Percentiles rank a stretch among this genome's conserved stretches.
phyloP scores from a whole-genome alignment of 2,329 filamentous ascomycete genomes.

The Lachnellula suecica region DNA sequence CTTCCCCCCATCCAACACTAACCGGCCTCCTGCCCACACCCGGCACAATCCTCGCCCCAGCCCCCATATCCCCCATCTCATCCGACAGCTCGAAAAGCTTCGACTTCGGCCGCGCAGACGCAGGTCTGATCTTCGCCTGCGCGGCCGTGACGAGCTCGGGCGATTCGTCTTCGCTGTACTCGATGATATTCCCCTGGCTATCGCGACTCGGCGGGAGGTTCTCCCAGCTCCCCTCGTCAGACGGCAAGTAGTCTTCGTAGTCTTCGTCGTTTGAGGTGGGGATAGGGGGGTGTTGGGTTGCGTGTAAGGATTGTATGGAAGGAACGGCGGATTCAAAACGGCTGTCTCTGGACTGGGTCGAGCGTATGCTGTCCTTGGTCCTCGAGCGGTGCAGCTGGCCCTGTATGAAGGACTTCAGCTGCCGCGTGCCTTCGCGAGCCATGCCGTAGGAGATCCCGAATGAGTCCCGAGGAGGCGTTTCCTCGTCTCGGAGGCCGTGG shows the following conservation, averaged over 20 bases:
- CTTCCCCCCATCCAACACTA: too few relatives aligned
- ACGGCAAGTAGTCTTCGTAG: constrained; percentile 18
- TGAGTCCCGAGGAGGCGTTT: constrained; percentile 16
- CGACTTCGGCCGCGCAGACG: constrained; percentile 1
- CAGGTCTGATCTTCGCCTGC: background rate
- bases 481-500: constrained; percentile 11
- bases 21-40: constrained; percentile 20
- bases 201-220: constrained; percentile 14
- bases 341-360: constrained; percentile 21
- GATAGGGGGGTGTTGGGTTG: constrained; percentile 7
- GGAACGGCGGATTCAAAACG: constrained; percentile 27
- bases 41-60: constrained; percentile 1
- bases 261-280: background rate
- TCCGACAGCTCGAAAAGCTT: too few relatives aligned
- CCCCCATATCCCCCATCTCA: too few relatives aligned
- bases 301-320: constrained; percentile 15
- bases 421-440: constrained; percentile 28
- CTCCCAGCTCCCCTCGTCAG: constrained; percentile 25
- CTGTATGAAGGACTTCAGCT: constrained; percentile 26
- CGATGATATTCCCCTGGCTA: constrained; percentile 14
- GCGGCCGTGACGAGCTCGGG: constrained; percentile 2
- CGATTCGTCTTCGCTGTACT: constrained; percentile 5
- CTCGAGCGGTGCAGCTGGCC: constrained; percentile 14
- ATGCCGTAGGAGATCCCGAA: constrained; percentile 25
- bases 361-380: constrained; percentile 18